A percentile compares a stretch with the other conserved stretches of the same genome.
Conservation (phyloP, 805 yeast genomes). For the Millerozyma acaciae region DNA sequence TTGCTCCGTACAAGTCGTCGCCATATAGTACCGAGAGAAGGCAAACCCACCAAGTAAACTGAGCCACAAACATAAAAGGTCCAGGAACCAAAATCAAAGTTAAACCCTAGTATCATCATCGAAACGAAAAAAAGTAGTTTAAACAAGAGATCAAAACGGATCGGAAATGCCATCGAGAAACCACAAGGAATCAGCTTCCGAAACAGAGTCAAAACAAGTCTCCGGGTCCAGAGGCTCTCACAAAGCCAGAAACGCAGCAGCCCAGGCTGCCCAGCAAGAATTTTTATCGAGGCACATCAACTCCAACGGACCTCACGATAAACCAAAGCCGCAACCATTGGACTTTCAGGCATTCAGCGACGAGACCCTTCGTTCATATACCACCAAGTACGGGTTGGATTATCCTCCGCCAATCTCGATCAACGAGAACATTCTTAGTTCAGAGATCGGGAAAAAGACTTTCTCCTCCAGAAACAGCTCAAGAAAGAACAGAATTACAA, state of each 20-base stretch:
- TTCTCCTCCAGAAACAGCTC: conserved; percentile 19
- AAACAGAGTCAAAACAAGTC: conserved; percentile 28
- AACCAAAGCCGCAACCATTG: conserved; percentile 49
- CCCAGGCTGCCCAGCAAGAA: conserved; percentile 69
- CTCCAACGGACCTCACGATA: conserved; percentile 67
- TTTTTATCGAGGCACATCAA: conserved; percentile 63
- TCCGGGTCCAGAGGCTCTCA: conserved; percentile 42
- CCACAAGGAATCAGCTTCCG: conserved; percentile 35
- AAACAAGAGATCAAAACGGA: no score
- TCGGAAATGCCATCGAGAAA: conserved; percentile 10
- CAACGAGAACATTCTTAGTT: conserved; percentile 65
- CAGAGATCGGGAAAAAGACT: conserved; percentile 73
- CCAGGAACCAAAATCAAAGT: no score
- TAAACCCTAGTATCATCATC: no score
- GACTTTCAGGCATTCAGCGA: conserved; percentile 68
- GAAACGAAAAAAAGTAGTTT: no score
- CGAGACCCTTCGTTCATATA: conserved; percentile 65
- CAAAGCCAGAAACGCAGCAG: conserved; percentile 56
- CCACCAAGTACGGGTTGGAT: conserved; percentile 52
- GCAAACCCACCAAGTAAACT: no score
- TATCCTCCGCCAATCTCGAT: conserved; percentile 60
- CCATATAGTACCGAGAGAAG: no score
- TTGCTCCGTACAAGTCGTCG: no score
- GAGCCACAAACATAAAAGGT: no score
- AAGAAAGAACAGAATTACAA: conserved; percentile 44